Conservation (phyloP, 306 rosid species). For the Betula pendula region DNA sequence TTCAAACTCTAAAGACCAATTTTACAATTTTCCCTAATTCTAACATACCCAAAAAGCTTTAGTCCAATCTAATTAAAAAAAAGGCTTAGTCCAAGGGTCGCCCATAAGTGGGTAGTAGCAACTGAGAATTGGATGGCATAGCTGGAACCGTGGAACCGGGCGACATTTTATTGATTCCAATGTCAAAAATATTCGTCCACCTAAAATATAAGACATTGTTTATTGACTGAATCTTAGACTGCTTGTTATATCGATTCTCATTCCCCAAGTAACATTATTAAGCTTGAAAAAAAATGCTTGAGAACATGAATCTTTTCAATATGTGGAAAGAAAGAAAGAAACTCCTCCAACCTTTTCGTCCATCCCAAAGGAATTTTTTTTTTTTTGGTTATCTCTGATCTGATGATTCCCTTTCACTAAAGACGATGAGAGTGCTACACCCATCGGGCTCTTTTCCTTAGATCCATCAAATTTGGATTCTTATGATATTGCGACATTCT, state of each 20-base stretch:
- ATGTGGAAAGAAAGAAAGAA: too few species aligned
- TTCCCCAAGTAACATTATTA: neutral
- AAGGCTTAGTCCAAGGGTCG: neutral
- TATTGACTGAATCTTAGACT: slow-evolving; percentile 5
- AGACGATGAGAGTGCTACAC: neutral
- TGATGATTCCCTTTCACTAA: neutral
- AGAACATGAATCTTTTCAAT: neutral
- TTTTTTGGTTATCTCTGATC: neutral
- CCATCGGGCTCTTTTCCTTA: slow-evolving; percentile 14
- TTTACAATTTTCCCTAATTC: too few species aligned
- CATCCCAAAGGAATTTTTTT: too few species aligned
- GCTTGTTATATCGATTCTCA: neutral
- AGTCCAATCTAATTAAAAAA: too few species aligned
- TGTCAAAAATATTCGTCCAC: neutral
- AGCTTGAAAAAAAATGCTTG: neutral
- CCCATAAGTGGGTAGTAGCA: too few species aligned
- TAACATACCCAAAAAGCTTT: neutral
- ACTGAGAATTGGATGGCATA: neutral
- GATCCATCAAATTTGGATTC: slow-evolving; percentile 50
- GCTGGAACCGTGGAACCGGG: neutral
- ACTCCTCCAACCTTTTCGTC: neutral
- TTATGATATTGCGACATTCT: slow-evolving; percentile 27
- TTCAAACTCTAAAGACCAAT: too few species aligned
- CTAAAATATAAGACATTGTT: neutral
- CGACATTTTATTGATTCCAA: neutral